Base-by-base conservation (phyloP, 257 asterid genomes). In the Linderniella brevidens region DNA sequence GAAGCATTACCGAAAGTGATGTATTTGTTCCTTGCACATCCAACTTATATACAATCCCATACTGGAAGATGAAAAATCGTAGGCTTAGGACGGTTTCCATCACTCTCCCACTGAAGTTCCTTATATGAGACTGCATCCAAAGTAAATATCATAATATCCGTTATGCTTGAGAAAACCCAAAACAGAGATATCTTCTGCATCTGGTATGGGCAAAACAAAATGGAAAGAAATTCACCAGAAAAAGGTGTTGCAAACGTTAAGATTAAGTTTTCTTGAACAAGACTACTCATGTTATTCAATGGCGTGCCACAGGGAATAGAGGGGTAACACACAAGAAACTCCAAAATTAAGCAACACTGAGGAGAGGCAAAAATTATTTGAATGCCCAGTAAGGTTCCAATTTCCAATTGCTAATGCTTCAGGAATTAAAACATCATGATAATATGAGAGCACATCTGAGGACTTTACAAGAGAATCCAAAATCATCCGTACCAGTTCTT, bases 41-140 rank as follows among this genome's bases (percentile, higher is more conserved):
- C 54, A 88, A 59, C 77, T 88, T 85, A 84, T 88, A 88, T 16
- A 88, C 78, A 48, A 88, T 48, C 35, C 98, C 98, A 53, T 70
- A 88, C 73, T 88, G 98, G 85, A 88, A 80, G 37, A 88, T 64
- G 71, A 90, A 85, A 73, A 90, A 90, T 32, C 98, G 75, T 35
- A 90, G 67, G 68, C 96, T 78, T 56, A 90, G 73, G 65, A 90
- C 68, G 55, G 98, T 85, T 72, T 90, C 98, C 66, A 85, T 63
- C 65, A 90, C 65, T 70, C 98, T 77, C 49, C 98, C 94, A 49
- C 92, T 63, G 57, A 90, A 77, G 58, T 74, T 76, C 64, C 88
- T 79, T 59, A 90, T 76, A 63, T 90, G 98, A 66, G 94, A 80
- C 98, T 90, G 96, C 75, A 71, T 54, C 58, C 47, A 49, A 58